Conservation (phyloP, 2,329 filamentous ascomycete species). For the Stagonosporopsis cucurbitacearum region DNA sequence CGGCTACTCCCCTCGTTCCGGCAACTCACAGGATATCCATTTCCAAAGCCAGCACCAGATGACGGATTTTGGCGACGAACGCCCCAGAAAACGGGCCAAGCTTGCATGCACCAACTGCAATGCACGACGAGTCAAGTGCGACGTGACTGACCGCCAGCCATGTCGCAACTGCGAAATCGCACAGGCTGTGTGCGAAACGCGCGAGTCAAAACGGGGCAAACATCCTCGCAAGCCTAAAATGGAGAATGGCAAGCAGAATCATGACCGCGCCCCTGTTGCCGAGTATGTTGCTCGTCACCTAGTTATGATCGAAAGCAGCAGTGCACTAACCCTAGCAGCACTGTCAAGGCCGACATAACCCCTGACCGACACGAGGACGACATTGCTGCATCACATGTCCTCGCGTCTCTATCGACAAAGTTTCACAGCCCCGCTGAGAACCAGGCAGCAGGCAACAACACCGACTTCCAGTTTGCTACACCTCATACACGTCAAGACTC, state of each 20-base stretch:
- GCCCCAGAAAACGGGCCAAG: slow-evolving; percentile 48
- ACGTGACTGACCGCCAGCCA: slow-evolving; percentile 54
- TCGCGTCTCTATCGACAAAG: slow-evolving; percentile 37
- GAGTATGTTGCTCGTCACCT: slow-evolving; percentile 21
- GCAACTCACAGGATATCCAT: slow-evolving; percentile 18
- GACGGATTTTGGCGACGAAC: slow-evolving; percentile 23
- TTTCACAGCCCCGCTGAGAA: slow-evolving; percentile 32
- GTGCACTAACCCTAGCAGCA: slow-evolving; percentile 5
- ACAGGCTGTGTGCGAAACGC: slow-evolving; percentile 50
- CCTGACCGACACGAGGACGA: slow-evolving; percentile 37
- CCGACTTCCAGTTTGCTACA: slow-evolving; percentile 23
- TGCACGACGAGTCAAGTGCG: slow-evolving; percentile 54
- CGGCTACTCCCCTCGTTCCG: slow-evolving; percentile 30
- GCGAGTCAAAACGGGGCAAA: slow-evolving; percentile 54
- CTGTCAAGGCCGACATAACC: slow-evolving; percentile 14
- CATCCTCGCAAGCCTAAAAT: slow-evolving; percentile 36
- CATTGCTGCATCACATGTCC: slow-evolving; percentile 37
- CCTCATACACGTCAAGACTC: slow-evolving; percentile 21
- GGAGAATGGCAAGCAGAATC: slow-evolving; percentile 25
- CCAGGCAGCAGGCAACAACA: slow-evolving; percentile 13
- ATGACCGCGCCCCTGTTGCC: slow-evolving; percentile 4
- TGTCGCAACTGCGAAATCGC: slow-evolving; percentile 52
- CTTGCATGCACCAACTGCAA: slow-evolving; percentile 55
- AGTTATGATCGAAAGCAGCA: background rate
- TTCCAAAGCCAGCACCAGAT: slow-evolving; percentile 9